Percentiles rank a stretch among this genome's conserved stretches.
Evolutionary conservation across 108 stramenopile genomes (phyloP).

Genomic region (Chaetoceros muelleri): DNA sequence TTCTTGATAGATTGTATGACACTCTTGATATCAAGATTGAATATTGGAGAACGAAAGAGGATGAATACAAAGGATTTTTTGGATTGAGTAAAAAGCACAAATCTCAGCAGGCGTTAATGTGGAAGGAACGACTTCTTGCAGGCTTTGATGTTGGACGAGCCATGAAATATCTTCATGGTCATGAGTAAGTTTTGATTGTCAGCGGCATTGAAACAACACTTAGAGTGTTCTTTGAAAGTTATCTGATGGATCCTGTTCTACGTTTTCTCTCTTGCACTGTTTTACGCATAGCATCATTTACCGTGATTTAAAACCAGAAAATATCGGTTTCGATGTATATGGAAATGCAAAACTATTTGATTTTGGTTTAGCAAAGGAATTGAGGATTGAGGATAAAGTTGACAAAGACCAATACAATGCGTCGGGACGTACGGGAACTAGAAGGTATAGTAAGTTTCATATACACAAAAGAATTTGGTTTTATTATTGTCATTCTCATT

Average conservation of each 20-base stretch:
- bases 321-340: conserved; percentile 50
- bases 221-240: no score
- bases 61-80: conserved; percentile 18
- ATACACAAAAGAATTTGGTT: neutral
- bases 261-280: no score
- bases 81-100: conserved; percentile 2
- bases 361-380: conserved; percentile 46
- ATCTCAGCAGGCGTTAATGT: neutral
- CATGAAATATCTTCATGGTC: conserved; percentile 36
- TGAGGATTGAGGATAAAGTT: neutral
- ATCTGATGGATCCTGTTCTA: no score
- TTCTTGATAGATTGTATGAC: conserved; percentile 63
- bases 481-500: neutral
- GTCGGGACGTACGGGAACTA: conserved; percentile 1
- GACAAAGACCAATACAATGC: conserved; percentile 1
- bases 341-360: conserved; percentile 53
- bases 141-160: conserved; percentile 45
- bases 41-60: conserved; percentile 20
- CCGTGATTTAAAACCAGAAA: conserved; percentile 45
- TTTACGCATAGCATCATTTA: conserved; percentile 21
- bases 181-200: conserved; percentile 34
- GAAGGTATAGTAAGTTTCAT: neutral
- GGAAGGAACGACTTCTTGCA: conserved; percentile 13
- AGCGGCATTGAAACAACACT: no score
- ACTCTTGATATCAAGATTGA: conserved; percentile 52